A percentile compares a stretch with the other conserved stretches of the same genome.
Evolutionary conservation across 1,284 basidiomycete species (phyloP).

Genomic region (Moniliophthora roreri): DNA sequence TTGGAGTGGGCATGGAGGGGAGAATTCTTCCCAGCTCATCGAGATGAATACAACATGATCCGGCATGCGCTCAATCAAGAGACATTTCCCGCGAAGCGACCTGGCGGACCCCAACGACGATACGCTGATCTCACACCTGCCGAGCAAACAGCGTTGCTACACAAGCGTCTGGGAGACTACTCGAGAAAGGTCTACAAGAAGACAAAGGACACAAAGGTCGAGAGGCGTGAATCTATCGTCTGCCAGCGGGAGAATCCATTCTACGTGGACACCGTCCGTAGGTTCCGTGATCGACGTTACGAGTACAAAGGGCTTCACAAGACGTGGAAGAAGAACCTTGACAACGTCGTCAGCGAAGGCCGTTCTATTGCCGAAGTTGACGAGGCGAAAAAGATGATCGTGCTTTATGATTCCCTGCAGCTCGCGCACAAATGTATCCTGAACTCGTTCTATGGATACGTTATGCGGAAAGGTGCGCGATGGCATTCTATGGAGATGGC

Average conservation of each 20-base stretch:
- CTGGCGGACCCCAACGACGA: constrained; percentile 73
- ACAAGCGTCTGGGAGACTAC: constrained; percentile 98
- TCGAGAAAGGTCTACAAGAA: constrained; percentile 99
- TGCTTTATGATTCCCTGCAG: constrained; percentile 99
- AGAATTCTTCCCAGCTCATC: constrained; percentile 96
- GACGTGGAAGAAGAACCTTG: constrained; percentile 99
- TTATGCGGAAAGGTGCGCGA: constrained; percentile 98
- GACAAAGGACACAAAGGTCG: constrained; percentile 98
- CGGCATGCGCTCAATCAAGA: constrained; percentile 96
- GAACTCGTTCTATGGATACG: constrained; percentile 99
- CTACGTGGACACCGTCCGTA: constrained; percentile 98
- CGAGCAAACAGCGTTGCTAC: constrained; percentile 90
- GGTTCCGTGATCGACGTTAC: constrained; percentile 97
- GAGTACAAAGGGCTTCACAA: constrained; percentile 99
- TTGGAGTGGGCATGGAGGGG: constrained; percentile 99
- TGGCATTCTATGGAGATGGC: constrained; percentile 99
- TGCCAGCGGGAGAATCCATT: constrained; percentile 99
- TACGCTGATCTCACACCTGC: constrained; percentile 85
- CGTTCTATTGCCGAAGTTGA: constrained; percentile 84
- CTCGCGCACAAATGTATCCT: constrained; percentile 99
- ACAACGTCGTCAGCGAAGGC: constrained; percentile 71
- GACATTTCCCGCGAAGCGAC: constrained; percentile 81
- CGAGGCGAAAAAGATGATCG: constrained; percentile 99
- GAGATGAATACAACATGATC: constrained; percentile 99
- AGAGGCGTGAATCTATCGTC: constrained; percentile 93